phyloP scores from a whole-genome alignment of 768 basidiomycete genomes.

The Brasilioporus rufonigricans region DNA sequence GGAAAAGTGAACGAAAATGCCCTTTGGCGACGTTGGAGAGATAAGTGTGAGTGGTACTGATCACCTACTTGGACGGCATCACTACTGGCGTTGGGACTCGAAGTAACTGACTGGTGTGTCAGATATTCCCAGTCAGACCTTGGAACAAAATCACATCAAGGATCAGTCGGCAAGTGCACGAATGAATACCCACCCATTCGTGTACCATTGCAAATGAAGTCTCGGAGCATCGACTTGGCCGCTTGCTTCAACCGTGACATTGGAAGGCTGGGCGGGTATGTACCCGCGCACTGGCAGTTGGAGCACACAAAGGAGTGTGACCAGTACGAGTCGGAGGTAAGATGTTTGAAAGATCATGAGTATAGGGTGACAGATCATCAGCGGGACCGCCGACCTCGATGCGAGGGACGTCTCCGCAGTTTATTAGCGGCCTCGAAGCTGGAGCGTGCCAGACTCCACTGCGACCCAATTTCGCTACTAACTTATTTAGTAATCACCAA shows the following conservation, averaged over 20 bases:
- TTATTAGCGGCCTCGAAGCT: slow-evolving; percentile 4
- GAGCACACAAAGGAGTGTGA: slow-evolving; percentile 5
- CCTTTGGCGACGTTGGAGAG: slow-evolving; percentile 39
- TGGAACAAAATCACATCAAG: slow-evolving; percentile 10
- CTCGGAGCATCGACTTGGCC: slow-evolving; percentile 51
- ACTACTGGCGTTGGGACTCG: slow-evolving; percentile 38
- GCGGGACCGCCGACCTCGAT: slow-evolving; percentile 9
- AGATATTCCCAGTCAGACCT: slow-evolving; percentile 55
- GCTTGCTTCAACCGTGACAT: slow-evolving; percentile 50
- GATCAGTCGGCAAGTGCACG: background rate
- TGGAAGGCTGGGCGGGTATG: slow-evolving; percentile 72
- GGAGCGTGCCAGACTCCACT: slow-evolving; percentile 3
- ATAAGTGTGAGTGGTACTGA: background rate
- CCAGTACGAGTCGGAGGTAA: slow-evolving; percentile 4
- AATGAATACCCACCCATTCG: slow-evolving; percentile 40
- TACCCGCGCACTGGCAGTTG: slow-evolving; percentile 48
- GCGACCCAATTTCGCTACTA: background rate
- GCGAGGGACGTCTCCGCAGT: slow-evolving; percentile 4
- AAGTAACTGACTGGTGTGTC: slow-evolving; percentile 59
- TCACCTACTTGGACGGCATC: slow-evolving; percentile 55
- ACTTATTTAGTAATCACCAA: background rate
- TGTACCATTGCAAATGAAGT: slow-evolving; percentile 61
- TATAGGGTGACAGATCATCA: background rate
- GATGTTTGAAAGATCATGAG: slow-evolving; percentile 15
- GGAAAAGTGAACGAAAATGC: slow-evolving; percentile 81